phyloP scores from a whole-genome alignment of 2,329 filamentous ascomycete genomes.

The Monosporascus sp. region DNA sequence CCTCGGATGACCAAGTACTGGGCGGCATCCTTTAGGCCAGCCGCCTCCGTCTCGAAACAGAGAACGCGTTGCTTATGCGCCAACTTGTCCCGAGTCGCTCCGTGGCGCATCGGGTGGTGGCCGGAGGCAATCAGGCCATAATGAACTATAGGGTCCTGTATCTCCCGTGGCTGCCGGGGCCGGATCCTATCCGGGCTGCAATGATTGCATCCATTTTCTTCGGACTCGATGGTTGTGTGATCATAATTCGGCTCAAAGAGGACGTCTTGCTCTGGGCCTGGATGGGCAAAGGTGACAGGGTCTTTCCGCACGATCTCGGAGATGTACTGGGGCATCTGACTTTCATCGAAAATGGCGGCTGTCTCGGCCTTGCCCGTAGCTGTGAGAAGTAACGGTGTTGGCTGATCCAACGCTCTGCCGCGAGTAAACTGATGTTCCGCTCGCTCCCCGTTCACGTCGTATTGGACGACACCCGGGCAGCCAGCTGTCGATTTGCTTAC shows the following conservation, averaged over 20 bases:
- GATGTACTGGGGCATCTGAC: conserved; percentile 7
- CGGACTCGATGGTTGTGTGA: conserved; percentile 10
- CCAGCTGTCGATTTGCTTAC: conserved; percentile 3
- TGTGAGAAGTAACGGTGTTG: conserved; percentile 11
- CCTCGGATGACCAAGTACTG: no score
- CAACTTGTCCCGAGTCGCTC: no score
- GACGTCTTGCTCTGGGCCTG: conserved; percentile 15
- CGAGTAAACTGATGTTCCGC: no score
- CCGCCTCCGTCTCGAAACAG: no score
- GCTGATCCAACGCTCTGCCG: conserved; percentile 5
- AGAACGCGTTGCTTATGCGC: no score
- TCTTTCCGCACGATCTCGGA: conserved; percentile 15
- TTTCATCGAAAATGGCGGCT: conserved; percentile 12
- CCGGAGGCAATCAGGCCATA: conserved; percentile 19
- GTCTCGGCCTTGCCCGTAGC: conserved; percentile 15
- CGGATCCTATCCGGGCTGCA: no score
- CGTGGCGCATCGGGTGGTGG: no score
- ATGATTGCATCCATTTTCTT: no score
- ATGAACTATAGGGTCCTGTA: conserved; percentile 15
- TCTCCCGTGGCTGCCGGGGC: no score
- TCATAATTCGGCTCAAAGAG: conserved; percentile 19
- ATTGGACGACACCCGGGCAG: conserved; percentile 11
- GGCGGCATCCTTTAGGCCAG: not conserved
- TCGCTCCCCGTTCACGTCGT: conserved; percentile 3
- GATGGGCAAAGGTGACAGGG: conserved; percentile 10